Evolutionary conservation across 108 stramenopile genomes (phyloP).

Genomic region (Stephanodiscus triporus): DNA sequence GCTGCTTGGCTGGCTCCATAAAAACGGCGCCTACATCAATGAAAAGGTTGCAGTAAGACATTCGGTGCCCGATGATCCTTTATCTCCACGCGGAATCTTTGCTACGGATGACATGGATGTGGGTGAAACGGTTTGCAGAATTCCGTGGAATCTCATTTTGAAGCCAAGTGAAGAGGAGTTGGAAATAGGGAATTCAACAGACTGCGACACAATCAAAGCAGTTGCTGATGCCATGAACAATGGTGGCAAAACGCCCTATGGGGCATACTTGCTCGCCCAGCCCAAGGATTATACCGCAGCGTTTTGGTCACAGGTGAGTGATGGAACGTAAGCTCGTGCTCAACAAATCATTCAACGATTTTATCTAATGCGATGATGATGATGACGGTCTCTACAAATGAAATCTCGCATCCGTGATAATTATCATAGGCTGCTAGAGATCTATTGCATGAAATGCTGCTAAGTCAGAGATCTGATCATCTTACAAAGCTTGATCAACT

Average conservation of each 20-base stretch:
- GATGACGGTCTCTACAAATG: no score
- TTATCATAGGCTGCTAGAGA: constrained; percentile 29
- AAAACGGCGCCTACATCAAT: constrained; percentile 39
- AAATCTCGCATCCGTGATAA: neutral
- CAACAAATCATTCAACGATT: neutral
- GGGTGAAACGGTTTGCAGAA: constrained; percentile 39
- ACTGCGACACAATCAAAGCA: constrained; percentile 44
- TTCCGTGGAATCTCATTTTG: constrained; percentile 51
- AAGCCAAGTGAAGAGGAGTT: neutral
- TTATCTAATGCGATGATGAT: neutral
- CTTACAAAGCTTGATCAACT: constrained; percentile 5
- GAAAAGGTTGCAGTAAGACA: constrained; percentile 34
- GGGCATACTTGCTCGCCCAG: constrained; percentile 50
- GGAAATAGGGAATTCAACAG: neutral
- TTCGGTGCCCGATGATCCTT: neutral
- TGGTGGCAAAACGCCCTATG: constrained; percentile 55
- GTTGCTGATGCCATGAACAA: constrained; percentile 36
- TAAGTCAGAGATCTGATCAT: neutral
- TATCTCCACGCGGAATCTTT: constrained; percentile 51
- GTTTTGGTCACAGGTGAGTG: constrained; percentile 51
- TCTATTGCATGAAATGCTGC: constrained; percentile 44
- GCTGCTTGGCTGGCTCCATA: constrained; percentile 25
- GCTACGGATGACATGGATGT: constrained; percentile 48
- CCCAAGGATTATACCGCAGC: constrained; percentile 22
- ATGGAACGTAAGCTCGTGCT: neutral